Evolutionary conservation across 768 basidiomycete genomes (phyloP), one percentile per base, ranked within the genome.

Genomic region (Dendrothele bispora): DNA sequence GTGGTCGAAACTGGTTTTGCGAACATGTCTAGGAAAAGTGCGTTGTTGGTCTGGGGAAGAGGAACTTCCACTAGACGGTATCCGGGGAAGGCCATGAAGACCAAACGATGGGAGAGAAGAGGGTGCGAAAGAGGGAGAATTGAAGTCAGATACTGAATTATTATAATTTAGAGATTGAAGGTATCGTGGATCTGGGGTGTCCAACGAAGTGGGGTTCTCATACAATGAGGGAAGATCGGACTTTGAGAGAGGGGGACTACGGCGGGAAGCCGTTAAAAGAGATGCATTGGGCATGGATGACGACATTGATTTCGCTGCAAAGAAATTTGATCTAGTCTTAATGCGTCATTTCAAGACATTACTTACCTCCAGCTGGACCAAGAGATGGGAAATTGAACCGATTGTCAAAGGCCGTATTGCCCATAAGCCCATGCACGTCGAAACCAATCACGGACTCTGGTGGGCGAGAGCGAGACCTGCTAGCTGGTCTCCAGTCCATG

Each of bases 1-100:
- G 67, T 94, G 93, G 65, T 97, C 93, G 64, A 94, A 95, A 66
- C 91, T 93, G 38, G 93, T 91, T 74, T 97, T 97, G 52, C 93
- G 82, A 49, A 92, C 90, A 65, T 88, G 87, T 50, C 86, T 80
- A 43, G 93, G 90, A 62, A 93, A 90, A 25, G 76, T 67, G 53
- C 77, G 82, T 55, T 47, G 21, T 18, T 29, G n/a, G 51, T 67
- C 65, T 47, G 66, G 63, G 17, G 63, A 53, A 40, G 62, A 50
- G 27, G 59, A 49, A 25, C 32, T 10, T 7, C 18, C 41, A 41
- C 65, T 66, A 39, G 77, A 70, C 43, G 69, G 69, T 48, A 69
- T 43, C 57, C 73, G 68, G 47, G 71, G 60, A 48, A 75, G 67
- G 41, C 84, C 83, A 66, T 86, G 82, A 34, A 86, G 62, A 50